Conservation (phyloP, 768 basidiomycete genomes). For the Lactifluus volemus region DNA sequence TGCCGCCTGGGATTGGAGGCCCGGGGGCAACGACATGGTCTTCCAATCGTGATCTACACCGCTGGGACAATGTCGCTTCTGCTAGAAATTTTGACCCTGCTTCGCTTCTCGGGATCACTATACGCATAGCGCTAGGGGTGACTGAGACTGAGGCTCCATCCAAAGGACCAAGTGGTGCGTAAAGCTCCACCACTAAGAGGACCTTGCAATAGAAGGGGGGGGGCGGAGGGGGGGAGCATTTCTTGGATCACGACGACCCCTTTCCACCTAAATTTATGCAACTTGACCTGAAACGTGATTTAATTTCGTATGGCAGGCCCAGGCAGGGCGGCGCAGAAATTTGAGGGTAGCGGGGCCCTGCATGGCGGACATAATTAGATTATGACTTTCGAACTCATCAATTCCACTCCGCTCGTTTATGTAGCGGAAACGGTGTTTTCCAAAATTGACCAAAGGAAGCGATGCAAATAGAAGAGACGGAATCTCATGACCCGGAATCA, state of each 20-base stretch:
- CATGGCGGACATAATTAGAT: no score
- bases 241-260: not conserved
- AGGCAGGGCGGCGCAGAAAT: not conserved
- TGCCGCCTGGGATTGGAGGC: no score
- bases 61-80: not conserved
- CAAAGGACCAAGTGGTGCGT: not conserved
- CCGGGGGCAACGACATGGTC: no score
- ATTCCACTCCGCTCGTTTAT: not conserved
- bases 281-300: not conserved
- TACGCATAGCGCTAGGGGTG: not conserved
- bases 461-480: no score
- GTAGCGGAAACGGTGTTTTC: not conserved
- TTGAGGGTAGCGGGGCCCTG: no score
- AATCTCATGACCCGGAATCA: not conserved
- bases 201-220: not conserved
- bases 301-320: not conserved
- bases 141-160: not conserved
- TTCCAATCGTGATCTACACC: no score
- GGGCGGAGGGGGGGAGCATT: not conserved
- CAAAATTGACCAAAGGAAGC: not conserved
- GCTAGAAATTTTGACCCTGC: not conserved
- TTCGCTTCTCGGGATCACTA: not conserved
- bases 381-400: not conserved
- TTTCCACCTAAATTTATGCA: not conserved
- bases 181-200: no score